Evolutionary conservation across 1,139 yeast genomes (phyloP).

Genomic region (Debaryomyces coudertii): DNA sequence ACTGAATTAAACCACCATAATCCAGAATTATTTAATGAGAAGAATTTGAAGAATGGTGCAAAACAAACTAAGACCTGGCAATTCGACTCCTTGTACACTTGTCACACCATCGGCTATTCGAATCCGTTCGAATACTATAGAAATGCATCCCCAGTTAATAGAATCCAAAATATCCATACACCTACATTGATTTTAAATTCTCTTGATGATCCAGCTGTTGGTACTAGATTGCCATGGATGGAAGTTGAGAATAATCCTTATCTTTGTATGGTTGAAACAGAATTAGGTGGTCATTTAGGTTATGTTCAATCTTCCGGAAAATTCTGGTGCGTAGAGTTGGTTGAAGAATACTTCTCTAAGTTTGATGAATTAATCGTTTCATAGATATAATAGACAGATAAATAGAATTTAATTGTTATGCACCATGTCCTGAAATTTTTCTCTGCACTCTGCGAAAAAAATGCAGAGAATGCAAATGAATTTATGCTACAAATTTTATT

Average conservation of each 20-base stretch:
- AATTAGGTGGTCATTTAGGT: slow-evolving; percentile 66
- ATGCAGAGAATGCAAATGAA: not conserved
- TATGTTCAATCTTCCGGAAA: slow-evolving; percentile 59
- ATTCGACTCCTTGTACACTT: slow-evolving; percentile 75
- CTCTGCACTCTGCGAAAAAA: not conserved
- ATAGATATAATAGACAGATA: not conserved
- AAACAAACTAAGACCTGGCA: slow-evolving; percentile 48
- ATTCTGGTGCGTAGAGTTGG: slow-evolving; percentile 74
- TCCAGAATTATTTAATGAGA: slow-evolving; percentile 37
- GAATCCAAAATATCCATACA: slow-evolving; percentile 56
- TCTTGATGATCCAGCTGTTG: slow-evolving; percentile 82
- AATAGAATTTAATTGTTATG: not conserved
- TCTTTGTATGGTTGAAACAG: slow-evolving; percentile 42
- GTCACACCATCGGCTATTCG: slow-evolving; percentile 72
- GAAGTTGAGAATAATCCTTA: slow-evolving; percentile 35
- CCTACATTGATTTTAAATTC: slow-evolving; percentile 75
- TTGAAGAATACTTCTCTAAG: slow-evolving; percentile 60
- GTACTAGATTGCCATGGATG: slow-evolving; percentile 42
- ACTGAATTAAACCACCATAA: slow-evolving; percentile 47
- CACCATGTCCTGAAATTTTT: not conserved
- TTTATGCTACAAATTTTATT: not conserved
- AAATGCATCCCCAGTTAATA: slow-evolving; percentile 63
- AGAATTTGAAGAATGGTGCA: slow-evolving; percentile 33
- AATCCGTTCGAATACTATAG: slow-evolving; percentile 75
- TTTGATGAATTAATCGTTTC: slow-evolving; percentile 35